These are phyloP conservation scores for Stropharia rugosoannulata DNA, from an alignment of 768 basidiomycete genomes.

Conservation along the genomic window DNA sequence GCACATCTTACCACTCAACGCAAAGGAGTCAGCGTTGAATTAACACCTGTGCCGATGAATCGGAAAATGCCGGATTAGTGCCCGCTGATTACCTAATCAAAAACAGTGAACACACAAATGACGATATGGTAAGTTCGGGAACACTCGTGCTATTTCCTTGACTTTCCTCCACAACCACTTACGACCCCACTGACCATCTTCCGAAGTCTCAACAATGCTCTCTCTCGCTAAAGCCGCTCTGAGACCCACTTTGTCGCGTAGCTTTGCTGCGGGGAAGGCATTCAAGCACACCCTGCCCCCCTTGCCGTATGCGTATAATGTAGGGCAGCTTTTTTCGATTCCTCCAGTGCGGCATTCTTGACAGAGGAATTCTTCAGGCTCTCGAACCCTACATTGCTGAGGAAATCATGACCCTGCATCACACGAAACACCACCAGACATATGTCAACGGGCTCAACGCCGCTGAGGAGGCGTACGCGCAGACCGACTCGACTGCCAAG, in stretches of 20 bases:
- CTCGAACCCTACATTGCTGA: constrained; percentile 91
- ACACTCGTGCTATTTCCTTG: neutral
- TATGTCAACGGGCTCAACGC: constrained; percentile 96
- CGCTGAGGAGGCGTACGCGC: constrained; percentile 81
- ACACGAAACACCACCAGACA: constrained; percentile 87
- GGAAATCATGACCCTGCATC: constrained; percentile 94
- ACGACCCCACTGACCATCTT: neutral
- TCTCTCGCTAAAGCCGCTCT: constrained; percentile 14
- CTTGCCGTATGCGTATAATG: constrained; percentile 31
- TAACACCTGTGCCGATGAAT: neutral
- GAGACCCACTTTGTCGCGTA: constrained; percentile 35
- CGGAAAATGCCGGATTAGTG: no score
- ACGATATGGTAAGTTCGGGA: neutral
- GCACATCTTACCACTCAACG: no score
- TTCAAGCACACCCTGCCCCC: constrained; percentile 24
- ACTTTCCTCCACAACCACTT: neutral
- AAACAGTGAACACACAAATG: neutral
- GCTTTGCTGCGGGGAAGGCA: constrained; percentile 40
- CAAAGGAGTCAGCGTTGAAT: no score
- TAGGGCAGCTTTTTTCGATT: constrained; percentile 11
- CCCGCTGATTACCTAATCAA: neutral
- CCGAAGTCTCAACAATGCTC: constrained; percentile 10
- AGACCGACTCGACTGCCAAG: constrained; percentile 64
- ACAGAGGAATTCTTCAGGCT: constrained; percentile 42
- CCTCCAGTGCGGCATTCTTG: neutral